phyloP scores from a whole-genome alignment of 2,329 filamentous ascomycete species.

The Pseudomassariella vexata region DNA sequence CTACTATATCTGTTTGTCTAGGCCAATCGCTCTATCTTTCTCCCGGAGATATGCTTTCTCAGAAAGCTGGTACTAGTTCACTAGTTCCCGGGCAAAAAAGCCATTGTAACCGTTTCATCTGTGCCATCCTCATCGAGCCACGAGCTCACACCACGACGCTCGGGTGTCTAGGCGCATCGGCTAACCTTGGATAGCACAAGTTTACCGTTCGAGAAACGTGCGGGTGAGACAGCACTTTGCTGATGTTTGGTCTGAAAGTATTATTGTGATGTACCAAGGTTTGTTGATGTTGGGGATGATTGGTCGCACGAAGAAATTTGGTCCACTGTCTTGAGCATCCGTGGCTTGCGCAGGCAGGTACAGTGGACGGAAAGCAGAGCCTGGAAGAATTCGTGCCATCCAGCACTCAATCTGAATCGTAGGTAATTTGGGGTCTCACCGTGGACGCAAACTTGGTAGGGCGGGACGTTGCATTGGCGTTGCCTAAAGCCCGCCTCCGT shows the following conservation, averaged over 20 bases:
- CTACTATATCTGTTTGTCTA: too few relatives aligned
- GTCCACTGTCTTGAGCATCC: conserved; percentile 1
- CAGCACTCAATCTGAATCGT: conserved; percentile 5
- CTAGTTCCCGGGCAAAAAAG: too few relatives aligned
- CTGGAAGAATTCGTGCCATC: not conserved
- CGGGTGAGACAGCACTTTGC: conserved; percentile 1
- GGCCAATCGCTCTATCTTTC: too few relatives aligned
- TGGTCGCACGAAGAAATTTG: too few relatives aligned
- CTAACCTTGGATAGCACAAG: not conserved
- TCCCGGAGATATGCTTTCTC: too few relatives aligned
- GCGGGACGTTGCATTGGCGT: conserved; percentile 5
- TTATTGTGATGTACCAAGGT: not conserved
- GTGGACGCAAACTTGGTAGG: not conserved
- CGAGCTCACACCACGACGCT: not conserved
- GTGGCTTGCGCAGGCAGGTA: too few relatives aligned
- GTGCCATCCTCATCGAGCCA: not conserved
- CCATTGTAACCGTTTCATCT: not conserved
- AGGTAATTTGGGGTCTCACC: not conserved
- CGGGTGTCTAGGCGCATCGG: not conserved
- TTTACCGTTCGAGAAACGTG: not conserved
- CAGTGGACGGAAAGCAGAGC: not conserved
- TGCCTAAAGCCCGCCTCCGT: not conserved
- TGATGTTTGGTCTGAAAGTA: not conserved
- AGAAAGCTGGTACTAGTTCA: too few relatives aligned
- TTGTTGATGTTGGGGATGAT: conserved; percentile 1